Percentiles rank a stretch among this genome's conserved stretches.
phyloP scores from a whole-genome alignment of 2,329 filamentous ascomycete species.

The Colletotrichum eremochloae region DNA sequence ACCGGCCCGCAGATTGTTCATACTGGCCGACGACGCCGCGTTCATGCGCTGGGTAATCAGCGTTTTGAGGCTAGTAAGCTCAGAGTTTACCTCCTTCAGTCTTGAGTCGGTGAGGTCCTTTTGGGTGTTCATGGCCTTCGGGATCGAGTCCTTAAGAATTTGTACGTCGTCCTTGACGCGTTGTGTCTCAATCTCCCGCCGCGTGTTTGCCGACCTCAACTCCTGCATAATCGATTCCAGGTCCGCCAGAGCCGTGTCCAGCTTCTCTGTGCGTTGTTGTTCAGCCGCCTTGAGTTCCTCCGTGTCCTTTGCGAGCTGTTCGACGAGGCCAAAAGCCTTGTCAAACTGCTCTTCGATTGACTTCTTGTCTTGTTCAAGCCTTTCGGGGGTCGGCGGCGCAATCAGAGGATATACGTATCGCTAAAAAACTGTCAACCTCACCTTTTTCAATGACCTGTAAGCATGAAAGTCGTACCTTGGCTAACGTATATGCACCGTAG shows the following conservation, averaged over 20 bases:
- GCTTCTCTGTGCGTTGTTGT: conserved; percentile 82
- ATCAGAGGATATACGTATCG: conserved; percentile 94
- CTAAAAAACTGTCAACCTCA: conserved; percentile 58
- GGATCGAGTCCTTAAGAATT: conserved; percentile 85
- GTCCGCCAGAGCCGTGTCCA: conserved; percentile 85
- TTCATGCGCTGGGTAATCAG: conserved; percentile 78
- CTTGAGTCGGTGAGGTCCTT: conserved; percentile 86
- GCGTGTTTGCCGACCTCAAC: conserved; percentile 83
- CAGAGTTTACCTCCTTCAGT: conserved; percentile 85
- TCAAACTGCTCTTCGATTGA: conserved; percentile 94
- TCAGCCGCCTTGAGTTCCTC: conserved; percentile 89
- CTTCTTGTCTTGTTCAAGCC: conserved; percentile 94
- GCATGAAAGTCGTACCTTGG: conserved; percentile 72
- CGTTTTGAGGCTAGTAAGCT: conserved; percentile 93
- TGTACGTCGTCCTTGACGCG: conserved; percentile 89
- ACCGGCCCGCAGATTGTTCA: conserved; percentile 46
- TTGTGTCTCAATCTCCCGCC: conserved; percentile 89
- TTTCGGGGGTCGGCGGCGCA: conserved; percentile 91
- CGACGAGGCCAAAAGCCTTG: conserved; percentile 89
- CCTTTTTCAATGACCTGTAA: neutral
- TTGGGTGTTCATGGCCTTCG: conserved; percentile 88
- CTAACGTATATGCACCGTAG: conserved; percentile 89
- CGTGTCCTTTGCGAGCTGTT: conserved; percentile 93
- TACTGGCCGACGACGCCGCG: conserved; percentile 45
- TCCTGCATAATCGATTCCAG: conserved; percentile 87